Conservation (phyloP, 2,329 filamentous ascomycete genomes). For the Paecilomyces sp. region DNA sequence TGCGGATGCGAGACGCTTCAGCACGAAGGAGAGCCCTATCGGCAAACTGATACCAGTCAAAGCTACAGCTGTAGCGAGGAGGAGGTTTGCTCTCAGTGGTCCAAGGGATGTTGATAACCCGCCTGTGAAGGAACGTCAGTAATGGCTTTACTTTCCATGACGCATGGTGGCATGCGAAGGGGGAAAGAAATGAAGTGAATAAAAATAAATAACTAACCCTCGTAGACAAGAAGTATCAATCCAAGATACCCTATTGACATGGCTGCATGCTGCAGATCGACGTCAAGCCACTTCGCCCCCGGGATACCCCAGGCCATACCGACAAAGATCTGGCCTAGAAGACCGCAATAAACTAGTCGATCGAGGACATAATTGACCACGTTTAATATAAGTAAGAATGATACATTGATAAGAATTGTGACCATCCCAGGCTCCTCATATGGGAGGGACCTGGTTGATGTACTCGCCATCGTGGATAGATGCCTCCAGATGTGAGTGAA, state of each 20-base stretch:
- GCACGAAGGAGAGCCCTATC: slow-evolving; percentile 58
- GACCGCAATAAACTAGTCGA: slow-evolving; percentile 57
- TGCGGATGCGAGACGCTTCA: slow-evolving; percentile 44
- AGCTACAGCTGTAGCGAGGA: slow-evolving; percentile 50
- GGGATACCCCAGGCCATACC: slow-evolving; percentile 65
- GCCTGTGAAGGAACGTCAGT: slow-evolving; percentile 1
- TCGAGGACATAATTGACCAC: slow-evolving; percentile 52
- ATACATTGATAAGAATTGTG: slow-evolving; percentile 53
- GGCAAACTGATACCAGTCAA: slow-evolving; percentile 58
- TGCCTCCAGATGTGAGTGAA: background rate
- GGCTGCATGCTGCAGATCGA: slow-evolving; percentile 46
- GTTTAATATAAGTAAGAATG: slow-evolving; percentile 59
- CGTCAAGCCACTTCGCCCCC: slow-evolving; percentile 53
- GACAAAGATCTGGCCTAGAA: slow-evolving; percentile 64
- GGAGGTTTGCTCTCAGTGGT: slow-evolving; percentile 53
- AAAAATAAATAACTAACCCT: slow-evolving; percentile 40
- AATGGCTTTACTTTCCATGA: background rate
- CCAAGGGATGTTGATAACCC: slow-evolving; percentile 51
- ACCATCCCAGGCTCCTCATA: slow-evolving; percentile 59
- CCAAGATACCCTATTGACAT: slow-evolving; percentile 66
- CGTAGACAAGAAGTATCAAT: slow-evolving; percentile 64
- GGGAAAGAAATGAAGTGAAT: background rate
- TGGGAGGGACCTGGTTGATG: slow-evolving; percentile 29
- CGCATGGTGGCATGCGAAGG: too few relatives aligned
- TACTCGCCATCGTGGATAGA: background rate